Evolutionary conservation across 2,329 filamentous ascomycete genomes (phyloP).

Genomic region (Aspergillus texensis): DNA sequence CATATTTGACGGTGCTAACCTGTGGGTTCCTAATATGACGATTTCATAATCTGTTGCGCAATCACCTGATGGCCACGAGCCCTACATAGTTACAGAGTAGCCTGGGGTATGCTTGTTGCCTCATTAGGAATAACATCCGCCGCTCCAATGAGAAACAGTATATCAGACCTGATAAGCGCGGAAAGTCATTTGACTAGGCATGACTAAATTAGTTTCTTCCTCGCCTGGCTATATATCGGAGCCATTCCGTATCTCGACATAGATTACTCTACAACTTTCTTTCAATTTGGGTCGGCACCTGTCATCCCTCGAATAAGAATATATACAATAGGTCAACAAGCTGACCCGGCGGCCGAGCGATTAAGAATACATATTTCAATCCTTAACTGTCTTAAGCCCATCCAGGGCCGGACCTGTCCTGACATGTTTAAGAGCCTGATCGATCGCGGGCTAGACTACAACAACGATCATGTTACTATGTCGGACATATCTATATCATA

Average conservation of each 20-base stretch:
- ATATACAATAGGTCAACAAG: background rate
- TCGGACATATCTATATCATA: background rate
- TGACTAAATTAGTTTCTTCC: background rate
- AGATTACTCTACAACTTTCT: background rate
- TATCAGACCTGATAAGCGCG: no score
- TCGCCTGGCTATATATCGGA: background rate
- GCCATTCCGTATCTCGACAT: background rate
- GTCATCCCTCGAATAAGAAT: background rate
- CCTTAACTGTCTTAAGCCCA: background rate
- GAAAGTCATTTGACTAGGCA: no score
- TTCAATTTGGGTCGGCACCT: fast-evolving
- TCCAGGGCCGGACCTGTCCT: background rate
- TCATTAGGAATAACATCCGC: no score
- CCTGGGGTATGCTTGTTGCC: no score
- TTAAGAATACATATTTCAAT: background rate
- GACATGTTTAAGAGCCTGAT: background rate
- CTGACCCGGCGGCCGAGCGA: no score
- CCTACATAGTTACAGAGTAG: no score
- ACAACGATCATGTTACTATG: background rate
- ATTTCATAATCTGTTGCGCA: no score
- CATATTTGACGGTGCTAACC: no score
- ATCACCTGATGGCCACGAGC: no score
- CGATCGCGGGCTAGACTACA: background rate
- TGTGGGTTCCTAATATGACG: no score
- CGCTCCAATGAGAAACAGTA: no score